phyloP scores from a whole-genome alignment of 352 stramenopile genomes.

The Phytophthora pseudosyringae region DNA sequence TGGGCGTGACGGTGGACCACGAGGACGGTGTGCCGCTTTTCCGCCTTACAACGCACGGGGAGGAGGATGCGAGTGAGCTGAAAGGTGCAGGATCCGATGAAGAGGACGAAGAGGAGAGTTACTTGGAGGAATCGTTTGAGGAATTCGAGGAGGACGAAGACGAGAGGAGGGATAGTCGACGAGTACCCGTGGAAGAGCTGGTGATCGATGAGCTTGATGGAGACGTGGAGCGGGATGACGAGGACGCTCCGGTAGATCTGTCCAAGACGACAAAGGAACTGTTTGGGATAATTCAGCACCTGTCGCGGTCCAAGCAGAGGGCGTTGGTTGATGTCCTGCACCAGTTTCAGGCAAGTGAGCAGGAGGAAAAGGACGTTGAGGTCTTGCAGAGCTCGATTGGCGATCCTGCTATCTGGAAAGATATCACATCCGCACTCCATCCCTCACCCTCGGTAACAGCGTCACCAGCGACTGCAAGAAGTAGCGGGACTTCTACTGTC shows the following conservation, averaged over 20 bases:
- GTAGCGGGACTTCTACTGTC: background rate
- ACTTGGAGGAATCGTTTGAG: slow-evolving; percentile 87
- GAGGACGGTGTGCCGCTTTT: slow-evolving; percentile 44
- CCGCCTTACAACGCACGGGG: slow-evolving; percentile 31
- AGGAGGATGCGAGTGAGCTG: slow-evolving; percentile 11
- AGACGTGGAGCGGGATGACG: slow-evolving; percentile 17
- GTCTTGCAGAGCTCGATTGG: slow-evolving; percentile 66
- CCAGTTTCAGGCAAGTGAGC: slow-evolving; percentile 64
- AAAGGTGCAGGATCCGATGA: slow-evolving; percentile 15
- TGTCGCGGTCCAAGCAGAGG: slow-evolving; percentile 73
- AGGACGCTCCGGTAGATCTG: slow-evolving; percentile 22
- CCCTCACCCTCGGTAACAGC: slow-evolving; percentile 5
- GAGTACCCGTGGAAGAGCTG: slow-evolving; percentile 21
- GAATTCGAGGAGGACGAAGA: slow-evolving; percentile 76
- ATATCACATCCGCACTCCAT: slow-evolving; percentile 53
- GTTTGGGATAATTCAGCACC: slow-evolving; percentile 68
- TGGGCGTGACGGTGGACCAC: slow-evolving; percentile 49
- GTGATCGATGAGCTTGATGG: slow-evolving; percentile 40
- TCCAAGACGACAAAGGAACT: slow-evolving; percentile 68
- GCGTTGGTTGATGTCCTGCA: slow-evolving; percentile 65
- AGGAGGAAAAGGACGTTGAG: slow-evolving; percentile 58
- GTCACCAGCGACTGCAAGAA: background rate
- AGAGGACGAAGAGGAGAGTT: slow-evolving; percentile 58
- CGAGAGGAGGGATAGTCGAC: background rate
- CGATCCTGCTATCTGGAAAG: slow-evolving; percentile 78